Evolutionary conservation across 805 yeast genomes (phyloP).

Genomic region (Ogataea pini): DNA sequence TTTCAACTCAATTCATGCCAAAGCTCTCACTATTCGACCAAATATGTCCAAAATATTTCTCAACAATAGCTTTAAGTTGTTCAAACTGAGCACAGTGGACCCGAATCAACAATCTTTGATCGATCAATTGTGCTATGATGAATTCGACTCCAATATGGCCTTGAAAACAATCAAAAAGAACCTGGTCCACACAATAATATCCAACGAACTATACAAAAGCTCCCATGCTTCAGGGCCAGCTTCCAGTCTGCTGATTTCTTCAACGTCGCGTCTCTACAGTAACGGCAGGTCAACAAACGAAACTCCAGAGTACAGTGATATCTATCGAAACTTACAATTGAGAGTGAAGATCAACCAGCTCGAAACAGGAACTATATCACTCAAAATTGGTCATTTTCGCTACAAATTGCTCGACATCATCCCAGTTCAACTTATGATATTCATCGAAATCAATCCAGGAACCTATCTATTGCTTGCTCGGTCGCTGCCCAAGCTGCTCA

Average conservation of each 20-base stretch:
- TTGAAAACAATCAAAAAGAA: slow-evolving; percentile 20
- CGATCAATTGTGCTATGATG: slow-evolving; percentile 29
- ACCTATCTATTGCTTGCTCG: slow-evolving; percentile 22
- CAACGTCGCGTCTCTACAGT: slow-evolving; percentile 23
- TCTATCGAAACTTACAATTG: slow-evolving; percentile 24
- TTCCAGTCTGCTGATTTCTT: slow-evolving; percentile 23
- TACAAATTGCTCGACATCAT: slow-evolving; percentile 30
- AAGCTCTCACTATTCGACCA: too few species aligned
- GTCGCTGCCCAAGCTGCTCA: slow-evolving; percentile 24
- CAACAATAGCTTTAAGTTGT: slow-evolving; percentile 26
- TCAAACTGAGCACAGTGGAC: slow-evolving; percentile 15
- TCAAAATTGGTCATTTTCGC: slow-evolving; percentile 32
- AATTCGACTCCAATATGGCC: slow-evolving; percentile 19
- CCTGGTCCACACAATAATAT: slow-evolving; percentile 25
- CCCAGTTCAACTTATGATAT: slow-evolving; percentile 31
- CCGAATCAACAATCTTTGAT: slow-evolving; percentile 23
- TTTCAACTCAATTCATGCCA: too few species aligned
- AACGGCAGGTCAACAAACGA: slow-evolving; percentile 26
- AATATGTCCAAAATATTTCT: slow-evolving; percentile 34
- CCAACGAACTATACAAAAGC: slow-evolving; percentile 25
- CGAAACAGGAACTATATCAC: slow-evolving; percentile 4
- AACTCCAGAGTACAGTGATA: slow-evolving; percentile 25
- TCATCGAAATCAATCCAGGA: slow-evolving; percentile 29
- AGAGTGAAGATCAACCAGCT: slow-evolving; percentile 27
- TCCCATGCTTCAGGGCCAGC: slow-evolving; percentile 3